Evolutionary conservation across 148 eudicot species (phyloP).

Genomic region (Polygonum aviculare): DNA sequence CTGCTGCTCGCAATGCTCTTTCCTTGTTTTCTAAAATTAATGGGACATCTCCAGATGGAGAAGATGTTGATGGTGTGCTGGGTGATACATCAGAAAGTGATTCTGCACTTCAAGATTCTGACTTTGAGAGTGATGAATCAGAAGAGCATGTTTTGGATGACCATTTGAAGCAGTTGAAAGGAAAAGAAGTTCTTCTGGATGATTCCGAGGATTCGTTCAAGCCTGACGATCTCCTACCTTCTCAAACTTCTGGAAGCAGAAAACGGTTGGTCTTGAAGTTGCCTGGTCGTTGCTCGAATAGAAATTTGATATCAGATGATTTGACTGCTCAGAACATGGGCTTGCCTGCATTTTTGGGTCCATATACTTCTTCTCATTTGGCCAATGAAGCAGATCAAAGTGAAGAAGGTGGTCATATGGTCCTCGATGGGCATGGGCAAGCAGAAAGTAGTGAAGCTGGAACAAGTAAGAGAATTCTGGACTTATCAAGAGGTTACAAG

Average conservation of each 20-base stretch:
- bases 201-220: slow-evolving; percentile 38
- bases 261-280: slow-evolving; percentile 59
- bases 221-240: slow-evolving; percentile 28
- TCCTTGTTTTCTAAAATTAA: slow-evolving; percentile 69
- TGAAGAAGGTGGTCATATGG: slow-evolving; percentile 11
- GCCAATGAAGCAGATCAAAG: slow-evolving; percentile 19
- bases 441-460: slow-evolving; percentile 17
- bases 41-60: slow-evolving; percentile 47
- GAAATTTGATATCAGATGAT: slow-evolving; percentile 19
- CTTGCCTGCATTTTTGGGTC: slow-evolving; percentile 31
- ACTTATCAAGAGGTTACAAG: slow-evolving; percentile 35
- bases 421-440: slow-evolving; percentile 20
- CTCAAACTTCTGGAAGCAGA: slow-evolving; percentile 31
- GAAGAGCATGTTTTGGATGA: slow-evolving; percentile 37
- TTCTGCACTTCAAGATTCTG: slow-evolving; percentile 55
- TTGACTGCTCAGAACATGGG: slow-evolving; percentile 15
- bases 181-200: slow-evolving; percentile 58
- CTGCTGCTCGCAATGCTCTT: slow-evolving; percentile 95
- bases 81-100: slow-evolving; percentile 68
- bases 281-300: slow-evolving; percentile 48
- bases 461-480: slow-evolving; percentile 16
- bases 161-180: slow-evolving; percentile 36
- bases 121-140: slow-evolving; percentile 63
- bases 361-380: slow-evolving; percentile 30
- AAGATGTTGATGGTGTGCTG: slow-evolving; percentile 41